Conservation (phyloP, 2,329 filamentous ascomycete species). For the Emergomyces orientalis region DNA sequence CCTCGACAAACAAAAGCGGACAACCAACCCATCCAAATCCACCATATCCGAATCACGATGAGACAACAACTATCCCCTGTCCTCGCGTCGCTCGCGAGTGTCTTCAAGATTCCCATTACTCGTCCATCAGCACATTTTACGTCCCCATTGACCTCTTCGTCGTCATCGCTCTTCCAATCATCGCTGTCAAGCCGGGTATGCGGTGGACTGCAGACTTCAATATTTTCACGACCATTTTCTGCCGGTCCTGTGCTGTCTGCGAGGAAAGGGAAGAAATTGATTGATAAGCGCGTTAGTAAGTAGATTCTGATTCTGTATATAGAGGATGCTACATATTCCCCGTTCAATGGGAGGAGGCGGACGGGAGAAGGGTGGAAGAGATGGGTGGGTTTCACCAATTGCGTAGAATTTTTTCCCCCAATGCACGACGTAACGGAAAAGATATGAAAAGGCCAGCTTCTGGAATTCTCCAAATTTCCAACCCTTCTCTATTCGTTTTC, state of each 20-base stretch:
- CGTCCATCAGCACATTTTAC: conserved; percentile 22
- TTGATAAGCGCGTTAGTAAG: conserved; percentile 40
- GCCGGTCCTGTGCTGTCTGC: conserved; percentile 32
- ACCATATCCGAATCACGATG: conserved; percentile 8
- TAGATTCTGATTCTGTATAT: conserved; percentile 9
- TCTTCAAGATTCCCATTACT: conserved; percentile 36
- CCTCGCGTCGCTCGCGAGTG: conserved; percentile 37
- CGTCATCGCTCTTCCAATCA: conserved; percentile 14
- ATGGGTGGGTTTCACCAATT: neutral
- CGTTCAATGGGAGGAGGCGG: neutral
- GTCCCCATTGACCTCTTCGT: neutral
- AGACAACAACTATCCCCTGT: conserved; percentile 27
- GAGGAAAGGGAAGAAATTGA: conserved; percentile 27
- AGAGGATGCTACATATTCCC: neutral
- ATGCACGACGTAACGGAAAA: neutral
- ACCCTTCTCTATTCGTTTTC: neutral
- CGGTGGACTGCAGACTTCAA: conserved; percentile 19
- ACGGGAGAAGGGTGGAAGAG: neutral
- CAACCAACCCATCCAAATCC: neutral
- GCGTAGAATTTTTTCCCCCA: neutral
- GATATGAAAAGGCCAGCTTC: neutral
- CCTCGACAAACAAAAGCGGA: neutral
- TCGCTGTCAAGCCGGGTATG: conserved; percentile 16
- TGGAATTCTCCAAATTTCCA: neutral
- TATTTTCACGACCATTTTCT: conserved; percentile 28